Evolutionary conservation across 2,329 filamentous ascomycete species (phyloP), one percentile per base, ranked within the genome.

Genomic region (Nigrograna mackinnonii): DNA sequence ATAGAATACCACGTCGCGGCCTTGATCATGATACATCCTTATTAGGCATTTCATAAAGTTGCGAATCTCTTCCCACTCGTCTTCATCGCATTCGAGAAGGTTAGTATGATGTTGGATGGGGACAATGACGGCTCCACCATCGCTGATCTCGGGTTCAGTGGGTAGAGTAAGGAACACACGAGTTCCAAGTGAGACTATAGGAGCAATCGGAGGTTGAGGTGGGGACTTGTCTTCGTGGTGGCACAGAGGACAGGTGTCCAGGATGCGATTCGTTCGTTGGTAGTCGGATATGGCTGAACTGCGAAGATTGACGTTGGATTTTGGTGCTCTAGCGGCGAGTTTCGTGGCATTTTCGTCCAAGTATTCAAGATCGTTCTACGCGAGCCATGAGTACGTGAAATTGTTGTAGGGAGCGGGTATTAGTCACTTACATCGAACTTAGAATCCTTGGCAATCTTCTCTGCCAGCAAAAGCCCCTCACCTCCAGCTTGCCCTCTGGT

Each of bases 31-130:
- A 70, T 97, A 99, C 82, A 96, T 87, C 33, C 92, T 84, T 4
- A 87, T 96, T 16, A 99, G 78, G 44, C 84, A 87, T 74, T 99
- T 99, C 92, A 97, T 97, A 65, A 99, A 99, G 68, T 99, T 99
- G 51, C 94, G 87, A 5, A 99, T 86, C 70, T 99, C 94, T 64
- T 99, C 94, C 95, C 95, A 99, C 67, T 99, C 94, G 63, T 99
- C 94, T 62, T 99, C 92, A 68, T 97, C 92, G 68, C 94, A 99
- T 68, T 96, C 92, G n/a, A 99, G 76, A 0, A 99, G 82, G 66
- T 97, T 99, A 18, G 79, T 84, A 39, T 86, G 85, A 66, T 99
- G 94, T 55, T 91, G 83, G 17, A 94, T 83, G 5, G 94, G 94
- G 3, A 91, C 90, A 48, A 99, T 94, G 43, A 94, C 85, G 5